These are phyloP conservation scores for Cryphonectria nitschkei DNA, from an alignment of 2,329 filamentous ascomycete species.

Conservation along the genomic window DNA sequence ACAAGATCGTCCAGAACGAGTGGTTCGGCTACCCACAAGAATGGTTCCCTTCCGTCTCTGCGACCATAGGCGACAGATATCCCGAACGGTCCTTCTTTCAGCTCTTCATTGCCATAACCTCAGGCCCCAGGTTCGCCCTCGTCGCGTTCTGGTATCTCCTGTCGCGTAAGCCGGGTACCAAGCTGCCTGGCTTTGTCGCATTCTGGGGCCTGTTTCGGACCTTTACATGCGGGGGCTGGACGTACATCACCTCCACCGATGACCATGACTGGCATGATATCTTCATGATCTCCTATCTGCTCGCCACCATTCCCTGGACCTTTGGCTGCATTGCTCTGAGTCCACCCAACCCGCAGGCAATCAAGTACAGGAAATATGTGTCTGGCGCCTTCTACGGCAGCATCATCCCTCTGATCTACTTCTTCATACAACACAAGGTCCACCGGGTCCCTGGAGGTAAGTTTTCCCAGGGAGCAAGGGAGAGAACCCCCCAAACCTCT, in stretches of 20 bases:
- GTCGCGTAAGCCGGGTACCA: constrained; percentile 74
- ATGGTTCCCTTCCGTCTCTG: constrained; percentile 95
- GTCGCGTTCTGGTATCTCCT: constrained; percentile 92
- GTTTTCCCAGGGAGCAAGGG: constrained; percentile 36
- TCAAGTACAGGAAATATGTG: constrained; percentile 88
- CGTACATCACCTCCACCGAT: constrained; percentile 96
- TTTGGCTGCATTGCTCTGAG: constrained; percentile 86
- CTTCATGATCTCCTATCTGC: constrained; percentile 98
- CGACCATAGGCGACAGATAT: constrained; percentile 96
- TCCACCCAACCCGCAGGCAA: constrained; percentile 77
- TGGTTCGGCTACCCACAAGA: constrained; percentile 92
- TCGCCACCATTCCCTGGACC: constrained; percentile 95
- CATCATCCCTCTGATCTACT: constrained; percentile 88
- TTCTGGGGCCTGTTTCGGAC: constrained; percentile 84
- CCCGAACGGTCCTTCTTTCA: constrained; percentile 97
- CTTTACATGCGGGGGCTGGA: constrained; percentile 95
- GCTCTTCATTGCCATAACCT: constrained; percentile 95
- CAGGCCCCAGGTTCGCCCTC: constrained; percentile 88
- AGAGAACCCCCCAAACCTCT: not conserved
- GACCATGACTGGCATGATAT: constrained; percentile 99
- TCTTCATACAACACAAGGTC: constrained; percentile 98
- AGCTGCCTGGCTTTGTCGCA: constrained; percentile 80
- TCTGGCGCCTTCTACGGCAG: constrained; percentile 87
- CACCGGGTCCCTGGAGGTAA: constrained; percentile 90
- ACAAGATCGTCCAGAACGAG: constrained; percentile 98